Evolutionary conservation across 805 yeast genomes (phyloP).

Genomic region (Kazachstania martiniae): DNA sequence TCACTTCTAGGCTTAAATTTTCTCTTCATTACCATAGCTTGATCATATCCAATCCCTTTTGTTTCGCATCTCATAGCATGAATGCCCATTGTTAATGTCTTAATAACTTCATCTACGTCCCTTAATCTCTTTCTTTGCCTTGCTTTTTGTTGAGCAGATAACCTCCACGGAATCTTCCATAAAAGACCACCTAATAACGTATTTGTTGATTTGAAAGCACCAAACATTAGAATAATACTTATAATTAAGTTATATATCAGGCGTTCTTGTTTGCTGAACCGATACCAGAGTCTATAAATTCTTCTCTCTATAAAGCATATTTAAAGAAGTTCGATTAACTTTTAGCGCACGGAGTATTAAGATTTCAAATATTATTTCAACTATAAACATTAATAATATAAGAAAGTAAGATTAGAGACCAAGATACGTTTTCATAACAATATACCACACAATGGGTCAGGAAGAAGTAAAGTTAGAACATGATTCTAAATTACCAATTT

Average conservation of each 20-base stretch:
- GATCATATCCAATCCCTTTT: conserved; percentile 14
- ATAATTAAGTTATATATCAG: no score
- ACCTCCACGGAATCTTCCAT: conserved; percentile 65
- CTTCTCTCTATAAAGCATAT: no score
- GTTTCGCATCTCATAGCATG: conserved; percentile 18
- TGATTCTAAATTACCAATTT: conserved; percentile 41
- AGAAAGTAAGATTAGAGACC: no score
- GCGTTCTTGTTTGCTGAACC: no score
- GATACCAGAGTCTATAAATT: no score
- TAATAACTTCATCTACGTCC: conserved; percentile 70
- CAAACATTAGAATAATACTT: no score
- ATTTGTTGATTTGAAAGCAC: conserved; percentile 23
- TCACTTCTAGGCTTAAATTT: conserved; percentile 20
- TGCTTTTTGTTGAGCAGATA: conserved; percentile 70
- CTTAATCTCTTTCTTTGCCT: conserved; percentile 79
- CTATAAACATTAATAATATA: no score
- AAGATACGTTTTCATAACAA: no score
- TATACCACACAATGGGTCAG: conserved; percentile 1
- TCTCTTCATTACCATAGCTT: conserved; percentile 10
- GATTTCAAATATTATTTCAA: no score
- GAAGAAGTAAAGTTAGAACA: conserved; percentile 1
- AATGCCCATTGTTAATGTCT: conserved; percentile 26
- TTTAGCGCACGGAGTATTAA: no score
- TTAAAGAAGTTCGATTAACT: no score
- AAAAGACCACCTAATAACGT: conserved; percentile 23